Evolutionary conservation across 371 early-diverging fungal species (phyloP).

Genomic region (Lichtheimia corymbifera): DNA sequence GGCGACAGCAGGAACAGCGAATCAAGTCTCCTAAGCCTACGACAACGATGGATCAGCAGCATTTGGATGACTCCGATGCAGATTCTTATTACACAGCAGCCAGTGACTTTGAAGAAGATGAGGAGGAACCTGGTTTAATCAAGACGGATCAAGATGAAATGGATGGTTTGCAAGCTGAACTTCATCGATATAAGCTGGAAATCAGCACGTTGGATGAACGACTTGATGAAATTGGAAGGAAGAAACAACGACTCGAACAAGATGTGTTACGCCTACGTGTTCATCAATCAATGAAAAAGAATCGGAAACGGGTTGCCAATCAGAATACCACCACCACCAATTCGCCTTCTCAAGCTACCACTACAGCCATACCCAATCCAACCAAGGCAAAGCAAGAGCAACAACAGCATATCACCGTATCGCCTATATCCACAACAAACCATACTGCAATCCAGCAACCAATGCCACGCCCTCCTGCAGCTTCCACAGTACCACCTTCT

Average conservation of each 20-base stretch:
- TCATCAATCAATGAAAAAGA: slow-evolving; percentile 8
- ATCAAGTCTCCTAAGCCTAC: slow-evolving; percentile 1
- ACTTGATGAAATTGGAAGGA: not conserved
- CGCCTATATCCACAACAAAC: no score
- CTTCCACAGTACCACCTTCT: no score
- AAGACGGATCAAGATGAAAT: slow-evolving; percentile 6
- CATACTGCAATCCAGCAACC: no score
- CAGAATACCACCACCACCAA: no score
- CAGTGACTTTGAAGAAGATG: not conserved
- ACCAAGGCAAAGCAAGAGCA: not conserved
- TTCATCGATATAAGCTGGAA: slow-evolving; percentile 9
- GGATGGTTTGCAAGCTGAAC: slow-evolving; percentile 8
- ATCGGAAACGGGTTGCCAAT: not conserved
- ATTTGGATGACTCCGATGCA: no score
- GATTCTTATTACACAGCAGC: slow-evolving; percentile 10
- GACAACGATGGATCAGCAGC: no score
- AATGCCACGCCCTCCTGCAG: no score
- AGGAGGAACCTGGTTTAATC: slow-evolving; percentile 12
- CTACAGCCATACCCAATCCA: no score
- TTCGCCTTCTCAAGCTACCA: no score
- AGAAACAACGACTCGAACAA: slow-evolving; percentile 4
- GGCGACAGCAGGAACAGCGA: not conserved
- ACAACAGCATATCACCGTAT: not conserved
- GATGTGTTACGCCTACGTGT: slow-evolving; percentile 16
- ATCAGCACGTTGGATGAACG: not conserved